Evolutionary conservation across 2,329 filamentous ascomycete species (phyloP).

Genomic region (Phialemoniopsis sp.): DNA sequence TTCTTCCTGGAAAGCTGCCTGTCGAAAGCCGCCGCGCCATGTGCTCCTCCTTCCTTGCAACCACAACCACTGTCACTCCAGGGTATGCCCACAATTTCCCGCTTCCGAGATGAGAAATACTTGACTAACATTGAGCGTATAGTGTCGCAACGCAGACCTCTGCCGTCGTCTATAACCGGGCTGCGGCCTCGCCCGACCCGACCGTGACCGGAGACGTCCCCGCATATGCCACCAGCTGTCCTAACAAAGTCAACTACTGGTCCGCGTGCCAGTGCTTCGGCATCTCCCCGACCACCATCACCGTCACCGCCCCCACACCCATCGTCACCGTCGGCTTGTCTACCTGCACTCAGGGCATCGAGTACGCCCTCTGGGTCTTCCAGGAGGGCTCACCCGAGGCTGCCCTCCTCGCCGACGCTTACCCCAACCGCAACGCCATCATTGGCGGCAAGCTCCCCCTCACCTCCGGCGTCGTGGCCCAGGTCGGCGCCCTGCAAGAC

Average conservation of each 20-base stretch:
- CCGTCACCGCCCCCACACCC: conserved; percentile 4
- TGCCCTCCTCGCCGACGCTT: not conserved
- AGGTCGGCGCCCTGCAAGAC: not conserved
- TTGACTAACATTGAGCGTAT: not conserved
- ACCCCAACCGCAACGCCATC: not conserved
- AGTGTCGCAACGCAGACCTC: not conserved
- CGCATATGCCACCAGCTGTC: conserved; percentile 10
- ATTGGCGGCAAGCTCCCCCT: not conserved
- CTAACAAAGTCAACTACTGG: conserved; percentile 9
- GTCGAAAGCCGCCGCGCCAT: conserved; percentile 3
- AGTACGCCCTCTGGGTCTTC: conserved; percentile 3
- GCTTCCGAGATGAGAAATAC: no score
- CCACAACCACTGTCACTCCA: conserved; percentile 3
- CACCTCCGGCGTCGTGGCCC: not conserved
- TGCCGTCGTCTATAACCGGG: not conserved
- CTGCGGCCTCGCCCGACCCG: not conserved
- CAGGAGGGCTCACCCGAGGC: not conserved
- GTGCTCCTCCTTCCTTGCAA: conserved; percentile 6
- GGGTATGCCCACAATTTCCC: conserved; percentile 4
- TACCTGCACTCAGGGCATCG: conserved; percentile 1
- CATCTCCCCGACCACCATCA: conserved; percentile 7
- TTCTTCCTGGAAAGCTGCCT: not conserved
- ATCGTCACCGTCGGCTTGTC: conserved; percentile 1
- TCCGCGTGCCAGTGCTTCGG: conserved; percentile 14
- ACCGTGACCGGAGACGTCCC: conserved; percentile 2